Conservation (phyloP, 345 rosid genomes). For the Citropsis articulata region DNA sequence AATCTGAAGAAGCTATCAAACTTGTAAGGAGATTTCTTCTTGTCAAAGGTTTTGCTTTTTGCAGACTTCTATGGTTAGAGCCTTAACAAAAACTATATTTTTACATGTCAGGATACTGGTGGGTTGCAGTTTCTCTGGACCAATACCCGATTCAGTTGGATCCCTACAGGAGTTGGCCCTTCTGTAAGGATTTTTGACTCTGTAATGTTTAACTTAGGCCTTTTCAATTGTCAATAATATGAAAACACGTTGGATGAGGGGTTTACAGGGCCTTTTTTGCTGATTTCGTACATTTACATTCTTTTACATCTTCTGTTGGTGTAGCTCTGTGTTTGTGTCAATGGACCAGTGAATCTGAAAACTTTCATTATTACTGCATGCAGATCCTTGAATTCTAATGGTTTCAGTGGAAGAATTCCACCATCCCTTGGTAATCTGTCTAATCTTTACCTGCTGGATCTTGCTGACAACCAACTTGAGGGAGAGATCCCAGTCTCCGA, state of each 20-base stretch:
- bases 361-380: conserved; percentile 15
- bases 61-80: not conserved
- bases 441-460: conserved; percentile 75
- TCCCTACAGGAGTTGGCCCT: conserved; percentile 37
- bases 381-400: conserved; percentile 78
- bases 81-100: not conserved
- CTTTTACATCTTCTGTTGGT: not conserved
- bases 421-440: conserved; percentile 63
- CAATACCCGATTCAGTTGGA: conserved; percentile 68
- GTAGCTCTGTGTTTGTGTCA: not conserved
- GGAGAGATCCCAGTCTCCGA: conserved; percentile 77
- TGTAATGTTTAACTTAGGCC: not conserved
- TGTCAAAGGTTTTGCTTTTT: not conserved
- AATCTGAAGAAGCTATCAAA: conserved; percentile 45
- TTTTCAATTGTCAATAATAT: not conserved
- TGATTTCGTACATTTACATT: not conserved
- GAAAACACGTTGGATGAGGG: not conserved
- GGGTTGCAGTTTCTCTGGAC: conserved; percentile 71
- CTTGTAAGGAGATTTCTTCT: conserved; percentile 49
- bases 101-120: conserved; percentile 54
- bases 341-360: not conserved
- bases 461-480: conserved; percentile 68
- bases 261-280: not conserved
- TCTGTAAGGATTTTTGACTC: conserved; percentile 47
- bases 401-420: conserved; percentile 71